Percentiles rank a stretch among this genome's conserved stretches.
phyloP scores from a whole-genome alignment of 306 rosid genomes.

The Inga leiocalycina region DNA sequence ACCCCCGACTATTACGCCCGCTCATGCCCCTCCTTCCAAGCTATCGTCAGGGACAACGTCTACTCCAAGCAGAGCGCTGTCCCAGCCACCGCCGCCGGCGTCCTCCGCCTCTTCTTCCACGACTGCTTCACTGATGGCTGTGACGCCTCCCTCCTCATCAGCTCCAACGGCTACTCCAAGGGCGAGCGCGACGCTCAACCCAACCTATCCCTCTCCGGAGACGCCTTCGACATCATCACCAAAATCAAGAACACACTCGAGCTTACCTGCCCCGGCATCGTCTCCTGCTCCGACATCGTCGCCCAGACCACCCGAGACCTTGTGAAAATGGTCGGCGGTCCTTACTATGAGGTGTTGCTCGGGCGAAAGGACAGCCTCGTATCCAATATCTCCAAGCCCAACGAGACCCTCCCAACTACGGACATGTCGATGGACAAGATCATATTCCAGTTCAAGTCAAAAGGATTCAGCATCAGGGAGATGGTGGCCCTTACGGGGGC shows the following conservation, averaged over 20 bases:
- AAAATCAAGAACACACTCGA: constrained; percentile 50
- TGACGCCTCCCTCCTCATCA: constrained; percentile 54
- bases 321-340: constrained; percentile 60
- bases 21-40: constrained; percentile 51
- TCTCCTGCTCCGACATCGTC: constrained; percentile 59
- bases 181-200: constrained; percentile 55
- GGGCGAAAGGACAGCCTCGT: constrained; percentile 54
- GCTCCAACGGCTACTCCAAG: constrained; percentile 45
- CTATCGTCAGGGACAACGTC: constrained; percentile 37
- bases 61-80: constrained; percentile 38
- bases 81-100: constrained; percentile 52
- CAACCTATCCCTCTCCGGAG: constrained; percentile 54
- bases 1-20: constrained; percentile 43
- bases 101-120: constrained; percentile 64
- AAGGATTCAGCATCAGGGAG: constrained; percentile 34
- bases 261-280: constrained; percentile 47
- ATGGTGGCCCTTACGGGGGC: constrained; percentile 60
- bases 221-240: constrained; percentile 50
- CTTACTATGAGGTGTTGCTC: constrained; percentile 33
- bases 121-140: constrained; percentile 68
- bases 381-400: constrained; percentile 18
- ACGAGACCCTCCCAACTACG: constrained; percentile 17
- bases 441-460: constrained; percentile 37
- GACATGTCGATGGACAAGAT: constrained; percentile 42
- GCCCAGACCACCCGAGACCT: constrained; percentile 53